Evolutionary conservation across 106 monocot species (phyloP).

Genomic region (Vanilla planifolia): DNA sequence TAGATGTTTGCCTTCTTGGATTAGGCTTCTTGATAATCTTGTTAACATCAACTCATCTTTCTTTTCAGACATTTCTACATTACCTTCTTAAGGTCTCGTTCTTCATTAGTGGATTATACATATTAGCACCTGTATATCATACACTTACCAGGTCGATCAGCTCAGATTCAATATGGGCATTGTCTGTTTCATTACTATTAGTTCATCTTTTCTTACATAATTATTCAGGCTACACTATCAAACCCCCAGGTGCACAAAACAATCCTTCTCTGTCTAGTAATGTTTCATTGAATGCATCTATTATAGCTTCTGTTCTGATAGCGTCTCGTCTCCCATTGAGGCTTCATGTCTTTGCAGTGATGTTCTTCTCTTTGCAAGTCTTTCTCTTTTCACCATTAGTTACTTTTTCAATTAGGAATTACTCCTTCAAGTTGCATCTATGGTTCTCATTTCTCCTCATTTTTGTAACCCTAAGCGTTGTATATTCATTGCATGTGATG

Average conservation of each 20-base stretch:
- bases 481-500: conserved; percentile 50
- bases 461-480: conserved; percentile 34
- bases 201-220: conserved; percentile 95
- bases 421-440: conserved; percentile 50
- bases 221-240: conserved; percentile 60
- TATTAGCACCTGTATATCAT: conserved; percentile 75
- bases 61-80: conserved; percentile 28
- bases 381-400: conserved; percentile 79
- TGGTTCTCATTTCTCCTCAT: conserved; percentile 56
- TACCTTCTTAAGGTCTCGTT: conserved; percentile 73
- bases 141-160: conserved; percentile 91
- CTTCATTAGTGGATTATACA: conserved; percentile 73
- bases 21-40: conserved; percentile 60
- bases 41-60: conserved; percentile 41
- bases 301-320: conserved; percentile 83
- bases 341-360: conserved; percentile 81
- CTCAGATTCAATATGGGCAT: conserved; percentile 85
- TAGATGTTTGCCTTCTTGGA: conserved; percentile 53
- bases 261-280: conserved; percentile 66
- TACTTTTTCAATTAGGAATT: conserved; percentile 66
- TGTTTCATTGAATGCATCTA: conserved; percentile 87
- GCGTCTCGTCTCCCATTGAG: conserved; percentile 86
- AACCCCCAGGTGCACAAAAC: conserved; percentile 56
- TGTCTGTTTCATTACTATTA: conserved; percentile 59
- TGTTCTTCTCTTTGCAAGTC: conserved; percentile 87